Evolutionary conservation across 768 basidiomycete genomes (phyloP).

Genomic region (Amanita pseudoporphyria): DNA sequence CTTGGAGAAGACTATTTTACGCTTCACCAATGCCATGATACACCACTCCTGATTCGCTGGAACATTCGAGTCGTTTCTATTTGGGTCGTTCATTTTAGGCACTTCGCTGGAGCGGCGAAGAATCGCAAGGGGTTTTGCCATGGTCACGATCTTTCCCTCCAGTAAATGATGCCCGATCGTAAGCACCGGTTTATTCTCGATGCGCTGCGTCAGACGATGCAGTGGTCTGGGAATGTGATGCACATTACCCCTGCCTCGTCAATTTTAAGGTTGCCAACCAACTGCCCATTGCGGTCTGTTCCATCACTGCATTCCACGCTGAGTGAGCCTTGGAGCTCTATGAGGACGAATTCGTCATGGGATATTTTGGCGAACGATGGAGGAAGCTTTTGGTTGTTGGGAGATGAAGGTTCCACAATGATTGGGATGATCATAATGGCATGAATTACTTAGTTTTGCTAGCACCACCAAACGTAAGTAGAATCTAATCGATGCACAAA

Average conservation of each 20-base stretch:
- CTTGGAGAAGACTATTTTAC: conserved; percentile 78
- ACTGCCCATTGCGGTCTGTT: conserved; percentile 50
- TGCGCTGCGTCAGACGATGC: neutral
- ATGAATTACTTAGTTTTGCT: neutral
- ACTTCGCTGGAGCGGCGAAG: conserved; percentile 51
- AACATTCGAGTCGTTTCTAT: neutral
- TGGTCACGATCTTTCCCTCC: conserved; percentile 70
- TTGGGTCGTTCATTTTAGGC: neutral
- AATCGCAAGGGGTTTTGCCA: conserved; percentile 79
- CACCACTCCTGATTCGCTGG: conserved; percentile 32
- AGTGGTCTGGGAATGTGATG: neutral
- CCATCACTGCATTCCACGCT: conserved; percentile 49
- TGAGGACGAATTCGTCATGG: conserved; percentile 68
- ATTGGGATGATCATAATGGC: conserved; percentile 59
- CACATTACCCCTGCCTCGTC: conserved; percentile 45
- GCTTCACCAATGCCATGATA: conserved; percentile 62
- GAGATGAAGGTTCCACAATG: conserved; percentile 23
- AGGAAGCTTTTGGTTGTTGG: conserved; percentile 40
- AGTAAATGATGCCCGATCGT: conserved; percentile 83
- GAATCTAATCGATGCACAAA: too few relatives aligned
- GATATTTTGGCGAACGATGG: conserved; percentile 63
- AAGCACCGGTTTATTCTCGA: conserved; percentile 69
- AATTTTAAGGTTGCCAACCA: conserved; percentile 71
- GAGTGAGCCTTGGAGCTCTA: conserved; percentile 83
- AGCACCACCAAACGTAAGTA: neutral